A percentile compares a stretch with the other conserved stretches of the same genome.
Conservation (phyloP, 352 stramenopile genomes). For the Ophiocytium majus region DNA sequence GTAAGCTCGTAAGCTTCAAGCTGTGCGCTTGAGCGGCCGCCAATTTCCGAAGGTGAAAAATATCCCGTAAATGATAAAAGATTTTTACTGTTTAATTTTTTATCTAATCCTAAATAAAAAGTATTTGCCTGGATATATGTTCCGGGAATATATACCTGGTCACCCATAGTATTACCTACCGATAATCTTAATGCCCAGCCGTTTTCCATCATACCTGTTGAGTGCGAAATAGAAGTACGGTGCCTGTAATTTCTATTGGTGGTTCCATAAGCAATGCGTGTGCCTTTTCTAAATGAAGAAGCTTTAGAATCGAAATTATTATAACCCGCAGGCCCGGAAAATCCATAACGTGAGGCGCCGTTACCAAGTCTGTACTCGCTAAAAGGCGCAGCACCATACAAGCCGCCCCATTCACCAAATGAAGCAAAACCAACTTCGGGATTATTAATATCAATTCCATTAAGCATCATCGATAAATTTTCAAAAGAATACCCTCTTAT, state of each 20-base stretch:
- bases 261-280: neutral
- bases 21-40: neutral
- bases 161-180: neutral
- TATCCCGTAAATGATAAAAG: neutral
- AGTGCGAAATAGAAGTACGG: neutral
- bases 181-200: neutral
- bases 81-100: neutral
- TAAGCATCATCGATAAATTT: neutral
- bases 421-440: neutral
- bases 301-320: conserved; percentile 3
- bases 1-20: neutral
- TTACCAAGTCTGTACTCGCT: neutral
- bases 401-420: neutral
- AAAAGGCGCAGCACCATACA: neutral
- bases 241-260: neutral
- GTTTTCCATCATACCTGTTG: conserved; percentile 11
- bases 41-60: neutral
- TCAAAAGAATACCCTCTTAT: neutral
- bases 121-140: conserved; percentile 3
- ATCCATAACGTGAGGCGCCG: neutral
- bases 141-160: conserved; percentile 11
- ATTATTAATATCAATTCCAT: neutral
- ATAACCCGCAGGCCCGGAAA: neutral
- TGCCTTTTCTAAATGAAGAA: conserved; percentile 17
- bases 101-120: conserved; percentile 9